Evolutionary conservation across 805 yeast species (phyloP).

Genomic region (Metschnikowia arizonensis): DNA sequence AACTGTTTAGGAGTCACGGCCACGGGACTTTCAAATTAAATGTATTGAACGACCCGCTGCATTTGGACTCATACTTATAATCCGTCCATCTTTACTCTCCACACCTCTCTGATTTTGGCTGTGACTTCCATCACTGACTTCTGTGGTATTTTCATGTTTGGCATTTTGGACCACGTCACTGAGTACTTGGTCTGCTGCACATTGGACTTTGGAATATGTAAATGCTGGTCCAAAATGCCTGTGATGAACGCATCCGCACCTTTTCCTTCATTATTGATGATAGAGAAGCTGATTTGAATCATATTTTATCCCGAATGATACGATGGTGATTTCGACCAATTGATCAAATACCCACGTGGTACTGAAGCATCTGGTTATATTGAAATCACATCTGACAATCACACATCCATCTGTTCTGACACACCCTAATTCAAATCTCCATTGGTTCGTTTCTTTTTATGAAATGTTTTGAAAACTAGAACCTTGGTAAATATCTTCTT

Average conservation of each 20-base stretch:
- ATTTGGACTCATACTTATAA: slow-evolving; percentile 53
- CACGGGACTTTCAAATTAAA: slow-evolving; percentile 62
- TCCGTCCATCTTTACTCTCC: slow-evolving; percentile 51
- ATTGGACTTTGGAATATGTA: slow-evolving; percentile 23
- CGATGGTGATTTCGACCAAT: slow-evolving; percentile 62
- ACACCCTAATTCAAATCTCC: too few relatives aligned
- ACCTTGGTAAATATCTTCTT: too few relatives aligned
- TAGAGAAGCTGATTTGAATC: slow-evolving; percentile 43
- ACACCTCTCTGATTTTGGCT: slow-evolving; percentile 52
- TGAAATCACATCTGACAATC: too few relatives aligned
- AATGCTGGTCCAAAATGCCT: slow-evolving; percentile 47
- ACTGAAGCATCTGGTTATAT: slow-evolving; percentile 64
- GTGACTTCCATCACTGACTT: slow-evolving; percentile 52
- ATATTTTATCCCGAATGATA: slow-evolving; percentile 34
- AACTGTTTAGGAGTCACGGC: slow-evolving; percentile 61
- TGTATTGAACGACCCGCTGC: slow-evolving; percentile 57
- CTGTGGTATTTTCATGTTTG: slow-evolving; percentile 47
- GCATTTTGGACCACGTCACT: slow-evolving; percentile 45
- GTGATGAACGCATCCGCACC: slow-evolving; percentile 44
- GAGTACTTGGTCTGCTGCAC: slow-evolving; percentile 49
- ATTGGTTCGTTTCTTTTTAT: too few relatives aligned
- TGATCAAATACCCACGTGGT: slow-evolving; percentile 77
- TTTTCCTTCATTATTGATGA: slow-evolving; percentile 55
- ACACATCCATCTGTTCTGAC: too few relatives aligned
- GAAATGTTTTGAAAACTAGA: too few relatives aligned